A percentile compares a stretch with the other conserved stretches of the same genome.
These are phyloP conservation scores for Rhytidiadelphus loreus DNA, from an alignment of 225 moss, liverwort and hornwort genomes.

Conservation along the genomic window DNA sequence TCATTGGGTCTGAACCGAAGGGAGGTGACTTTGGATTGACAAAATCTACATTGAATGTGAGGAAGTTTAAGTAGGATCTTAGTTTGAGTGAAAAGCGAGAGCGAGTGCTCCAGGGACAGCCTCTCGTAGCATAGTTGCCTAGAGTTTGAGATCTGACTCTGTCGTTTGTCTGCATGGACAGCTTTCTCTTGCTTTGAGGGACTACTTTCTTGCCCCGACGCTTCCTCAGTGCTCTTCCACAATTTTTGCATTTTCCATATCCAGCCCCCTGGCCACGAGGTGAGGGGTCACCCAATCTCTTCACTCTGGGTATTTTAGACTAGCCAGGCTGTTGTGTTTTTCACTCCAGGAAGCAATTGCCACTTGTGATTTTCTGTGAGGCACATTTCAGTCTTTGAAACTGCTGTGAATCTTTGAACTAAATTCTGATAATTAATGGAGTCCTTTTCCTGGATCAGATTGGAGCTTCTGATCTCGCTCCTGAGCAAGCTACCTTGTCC, in stretches of 20 bases:
- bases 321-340: background rate
- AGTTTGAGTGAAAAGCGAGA: background rate
- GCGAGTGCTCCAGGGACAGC: background rate
- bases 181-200: slow-evolving; percentile 78
- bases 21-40: background rate
- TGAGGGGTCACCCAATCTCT: background rate
- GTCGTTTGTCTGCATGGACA: background rate
- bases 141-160: background rate
- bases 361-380: background rate
- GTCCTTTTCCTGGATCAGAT: slow-evolving; percentile 22
- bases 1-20: background rate
- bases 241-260: slow-evolving; percentile 93
- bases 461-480: slow-evolving; percentile 45
- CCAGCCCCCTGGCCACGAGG: slow-evolving; percentile 95
- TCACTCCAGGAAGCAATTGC: background rate
- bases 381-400: background rate
- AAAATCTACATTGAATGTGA: background rate
- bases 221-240: slow-evolving; percentile 69
- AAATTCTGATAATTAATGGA: background rate
- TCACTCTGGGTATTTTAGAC: background rate
- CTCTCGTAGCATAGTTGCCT: background rate
- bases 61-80: background rate
- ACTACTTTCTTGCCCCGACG: slow-evolving; percentile 74
- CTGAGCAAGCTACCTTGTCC: slow-evolving; percentile 36
- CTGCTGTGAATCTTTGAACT: background rate